Evolutionary conservation across 768 basidiomycete species (phyloP), one percentile per base, ranked within the genome.

Genomic region (Mycena albidolilacea): DNA sequence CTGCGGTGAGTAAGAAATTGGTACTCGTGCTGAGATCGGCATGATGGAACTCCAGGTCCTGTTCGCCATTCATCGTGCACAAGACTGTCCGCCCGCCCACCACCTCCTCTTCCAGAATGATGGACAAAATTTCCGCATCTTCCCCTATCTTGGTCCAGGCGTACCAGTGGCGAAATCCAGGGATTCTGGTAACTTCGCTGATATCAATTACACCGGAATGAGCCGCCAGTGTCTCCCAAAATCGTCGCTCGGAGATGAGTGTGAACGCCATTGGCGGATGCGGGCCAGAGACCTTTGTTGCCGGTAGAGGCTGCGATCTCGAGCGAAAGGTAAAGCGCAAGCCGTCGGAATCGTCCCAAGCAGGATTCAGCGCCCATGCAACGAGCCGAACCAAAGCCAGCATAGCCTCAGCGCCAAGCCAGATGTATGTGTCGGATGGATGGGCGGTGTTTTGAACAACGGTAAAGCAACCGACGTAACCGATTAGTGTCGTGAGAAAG

Each of bases 331-430:
- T n/a, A n/a, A n/a, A n/a, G n/a, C n/a, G n/a, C n/a, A n/a, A n/a
- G n/a, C 67, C 67, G n/a, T 69, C 59, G 14, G 67, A 44, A n/a
- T 69, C 68, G 41, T 69, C 68, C 48, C 59, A 62, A 21, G 68
- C 7, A 7, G 68, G 68, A 44, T 69, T 69, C 6, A 30, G 10
- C 14, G 50, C 68, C 68, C 68, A 69, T 6, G 55, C 21, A 0
- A 41, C 14, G n/a, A 63, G 60, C 7, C 68, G 68, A 61, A 62
- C 3, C 21, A 69, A 23, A 7, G 68, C 59, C 15, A 69, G 41
- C 6, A 39, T 10, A 39, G 41, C 38, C 21, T 69, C 68, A 2
- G 15, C 3, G 9, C 50, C 60, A 12, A 69, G 59, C 68, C 68
- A 69, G 37, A 63, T 63, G 19, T 69, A 69, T 5, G 60, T 61